Base-by-base conservation (phyloP, 2,329 filamentous ascomycete species). In the Stachybotrys chartarum region DNA sequence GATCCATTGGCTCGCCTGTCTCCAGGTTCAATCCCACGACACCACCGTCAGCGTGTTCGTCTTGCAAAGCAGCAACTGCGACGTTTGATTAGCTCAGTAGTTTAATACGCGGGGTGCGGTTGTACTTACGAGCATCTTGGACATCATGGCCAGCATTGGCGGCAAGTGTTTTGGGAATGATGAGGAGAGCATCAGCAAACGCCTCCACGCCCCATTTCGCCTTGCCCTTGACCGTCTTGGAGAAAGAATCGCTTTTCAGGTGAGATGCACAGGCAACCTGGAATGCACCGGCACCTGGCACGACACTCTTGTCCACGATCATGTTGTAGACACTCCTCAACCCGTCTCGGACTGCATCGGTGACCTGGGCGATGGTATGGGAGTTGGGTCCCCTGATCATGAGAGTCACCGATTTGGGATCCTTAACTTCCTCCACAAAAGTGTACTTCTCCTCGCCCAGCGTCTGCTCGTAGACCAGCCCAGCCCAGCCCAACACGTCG, bases 391-490 rank as follows among this genome's bases (percentile, higher is more conserved):
- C 94, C 80, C 97, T 99, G 80, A 99, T 97, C 66, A 99, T 81
- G 35, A 99, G 80, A 16, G 94, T 99, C 50, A 99, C 94, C 1
- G 93, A 97, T 79, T 99, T 99, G 59, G 94, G 90, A 59, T 97
- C 91, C 81, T 97, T 97, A 67, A 99, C 94, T 65, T 99, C 94
- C 75, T 99, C 94, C 58, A 99, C 82, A 70, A 99, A 99, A 6
- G 94, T 99, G 78, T 90, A 99, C 79, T 99, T 99, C 80, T 99
- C 94, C 79, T 99, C 94, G 59, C 94, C 94, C 10, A 99, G 81
- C 64, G 93, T 90, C 74, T 99, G 93, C 78, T 99, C 94, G 71
- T 99, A 97, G 56, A 99, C 94, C 51, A 90, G 83, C 54, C 94
- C 94, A 53, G 94, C 94, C 92, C 93, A 99, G 60, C 94, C 94